phyloP scores from a whole-genome alignment of 2,329 filamentous ascomycete species.

The Colletotrichum incanum region DNA sequence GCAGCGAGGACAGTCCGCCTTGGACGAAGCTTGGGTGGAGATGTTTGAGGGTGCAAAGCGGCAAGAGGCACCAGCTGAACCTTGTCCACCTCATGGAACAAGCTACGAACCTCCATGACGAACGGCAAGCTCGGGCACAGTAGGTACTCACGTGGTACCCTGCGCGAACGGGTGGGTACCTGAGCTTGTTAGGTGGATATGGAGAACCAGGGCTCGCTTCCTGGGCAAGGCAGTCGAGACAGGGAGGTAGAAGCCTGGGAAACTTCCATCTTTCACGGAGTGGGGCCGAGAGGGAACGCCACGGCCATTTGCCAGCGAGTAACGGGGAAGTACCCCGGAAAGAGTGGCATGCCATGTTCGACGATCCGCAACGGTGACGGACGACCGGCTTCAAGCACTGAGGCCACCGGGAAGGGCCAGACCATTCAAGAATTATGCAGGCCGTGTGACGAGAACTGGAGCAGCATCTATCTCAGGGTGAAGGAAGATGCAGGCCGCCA shows the following conservation, averaged over 20 bases:
- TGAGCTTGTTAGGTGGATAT: too few relatives aligned
- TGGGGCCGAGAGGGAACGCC: background rate
- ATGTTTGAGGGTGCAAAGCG: background rate
- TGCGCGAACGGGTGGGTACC: too few relatives aligned
- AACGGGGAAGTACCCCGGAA: background rate
- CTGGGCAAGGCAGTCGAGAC: background rate
- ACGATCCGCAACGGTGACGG: background rate
- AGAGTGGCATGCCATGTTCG: background rate
- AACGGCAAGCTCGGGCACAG: background rate
- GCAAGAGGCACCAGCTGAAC: constrained; percentile 4
- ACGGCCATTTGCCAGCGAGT: background rate
- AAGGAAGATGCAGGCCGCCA: background rate
- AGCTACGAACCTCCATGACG: background rate
- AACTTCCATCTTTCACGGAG: background rate
- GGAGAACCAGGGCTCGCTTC: constrained; percentile 4
- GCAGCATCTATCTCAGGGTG: too few relatives aligned
- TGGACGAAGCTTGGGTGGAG: constrained; percentile 15
- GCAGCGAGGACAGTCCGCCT: constrained; percentile 10
- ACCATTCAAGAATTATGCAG: background rate
- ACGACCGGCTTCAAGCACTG: background rate
- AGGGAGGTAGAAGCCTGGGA: background rate
- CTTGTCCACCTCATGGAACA: background rate
- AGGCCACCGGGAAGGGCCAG: too few relatives aligned
- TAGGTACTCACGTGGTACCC: background rate
- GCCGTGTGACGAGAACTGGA: background rate